A percentile compares a stretch with the other conserved stretches of the same genome.
Conservation (phyloP, 176 grass and related monocot genomes). For the Lolium perenne region DNA sequence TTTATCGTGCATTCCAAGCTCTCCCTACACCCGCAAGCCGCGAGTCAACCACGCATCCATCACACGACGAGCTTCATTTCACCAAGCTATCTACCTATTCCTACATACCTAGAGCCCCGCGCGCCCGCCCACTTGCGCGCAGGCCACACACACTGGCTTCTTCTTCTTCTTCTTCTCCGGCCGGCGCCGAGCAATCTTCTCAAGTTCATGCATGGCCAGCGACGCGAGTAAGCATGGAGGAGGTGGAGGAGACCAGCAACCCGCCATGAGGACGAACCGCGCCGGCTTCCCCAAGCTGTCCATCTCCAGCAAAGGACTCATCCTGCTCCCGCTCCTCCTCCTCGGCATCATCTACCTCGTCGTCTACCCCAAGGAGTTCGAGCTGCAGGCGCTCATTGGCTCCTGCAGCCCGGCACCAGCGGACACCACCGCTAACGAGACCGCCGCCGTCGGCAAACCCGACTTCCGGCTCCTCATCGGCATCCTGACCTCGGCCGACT, state of each 20-base stretch:
- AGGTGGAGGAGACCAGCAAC: not conserved
- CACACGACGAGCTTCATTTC: constrained; percentile 17
- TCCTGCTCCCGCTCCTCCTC: constrained; percentile 58
- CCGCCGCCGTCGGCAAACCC: constrained; percentile 33
- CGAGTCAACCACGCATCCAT: no score
- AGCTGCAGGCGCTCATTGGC: constrained; percentile 33
- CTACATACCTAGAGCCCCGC: not conserved
- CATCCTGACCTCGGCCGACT: constrained; percentile 58
- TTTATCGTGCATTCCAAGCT: constrained; percentile 36
- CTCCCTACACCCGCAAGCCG: not conserved
- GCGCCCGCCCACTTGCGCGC: not conserved
- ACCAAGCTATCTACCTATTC: not conserved
- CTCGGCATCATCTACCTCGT: constrained; percentile 62
- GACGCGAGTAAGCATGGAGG: not conserved
- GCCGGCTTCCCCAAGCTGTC: constrained; percentile 40
- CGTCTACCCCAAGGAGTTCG: constrained; percentile 72
- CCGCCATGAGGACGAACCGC: constrained; percentile 4
- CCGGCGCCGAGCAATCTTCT: constrained; percentile 9
- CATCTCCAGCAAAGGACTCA: constrained; percentile 40
- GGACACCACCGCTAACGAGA: not conserved
- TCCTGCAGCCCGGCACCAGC: not conserved
- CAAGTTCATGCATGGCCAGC: not conserved
- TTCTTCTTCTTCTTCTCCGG: not conserved
- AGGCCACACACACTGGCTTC: not conserved
- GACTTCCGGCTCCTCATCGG: constrained; percentile 73